Percentiles rank a stretch among this genome's conserved stretches.
Evolutionary conservation across 768 basidiomycete species (phyloP).

Genomic region (Lyophyllum decastes): DNA sequence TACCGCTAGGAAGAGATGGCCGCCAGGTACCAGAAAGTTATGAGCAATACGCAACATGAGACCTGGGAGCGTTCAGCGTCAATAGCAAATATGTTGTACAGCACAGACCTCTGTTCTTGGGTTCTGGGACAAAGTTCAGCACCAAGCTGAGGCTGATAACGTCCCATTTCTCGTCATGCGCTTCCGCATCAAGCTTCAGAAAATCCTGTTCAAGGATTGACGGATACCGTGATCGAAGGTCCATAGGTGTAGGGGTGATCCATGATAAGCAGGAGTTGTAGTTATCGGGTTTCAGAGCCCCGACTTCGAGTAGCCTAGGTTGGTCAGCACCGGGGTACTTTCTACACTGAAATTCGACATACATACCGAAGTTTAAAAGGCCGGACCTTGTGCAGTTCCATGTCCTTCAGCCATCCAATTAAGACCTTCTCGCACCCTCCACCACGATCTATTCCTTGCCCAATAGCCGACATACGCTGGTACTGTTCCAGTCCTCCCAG

Average conservation of each 20-base stretch:
- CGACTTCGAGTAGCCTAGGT: constrained; percentile 81
- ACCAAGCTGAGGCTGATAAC: constrained; percentile 85
- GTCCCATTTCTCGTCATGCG: constrained; percentile 67
- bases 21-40: constrained; percentile 51
- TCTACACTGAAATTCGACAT: constrained; percentile 2
- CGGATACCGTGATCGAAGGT: constrained; percentile 83
- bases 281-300: constrained; percentile 85
- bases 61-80: constrained; percentile 40
- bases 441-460: constrained; percentile 80
- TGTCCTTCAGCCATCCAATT: constrained; percentile 71
- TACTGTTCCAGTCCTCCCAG: constrained; percentile 83
- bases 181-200: constrained; percentile 54
- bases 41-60: constrained; percentile 69
- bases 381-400: constrained; percentile 33
- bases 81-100: not conserved
- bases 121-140: constrained; percentile 82
- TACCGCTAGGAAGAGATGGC: constrained; percentile 73
- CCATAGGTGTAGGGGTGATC: constrained; percentile 78
- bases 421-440: constrained; percentile 87
- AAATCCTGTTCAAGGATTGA: constrained; percentile 87
- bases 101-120: constrained; percentile 69
- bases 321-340: constrained; percentile 4
- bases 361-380: constrained; percentile 33
- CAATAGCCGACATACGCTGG: constrained; percentile 80
- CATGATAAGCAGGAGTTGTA: constrained; percentile 65